phyloP scores from a whole-genome alignment of 352 stramenopile species.

The Phytophthora pisi region DNA sequence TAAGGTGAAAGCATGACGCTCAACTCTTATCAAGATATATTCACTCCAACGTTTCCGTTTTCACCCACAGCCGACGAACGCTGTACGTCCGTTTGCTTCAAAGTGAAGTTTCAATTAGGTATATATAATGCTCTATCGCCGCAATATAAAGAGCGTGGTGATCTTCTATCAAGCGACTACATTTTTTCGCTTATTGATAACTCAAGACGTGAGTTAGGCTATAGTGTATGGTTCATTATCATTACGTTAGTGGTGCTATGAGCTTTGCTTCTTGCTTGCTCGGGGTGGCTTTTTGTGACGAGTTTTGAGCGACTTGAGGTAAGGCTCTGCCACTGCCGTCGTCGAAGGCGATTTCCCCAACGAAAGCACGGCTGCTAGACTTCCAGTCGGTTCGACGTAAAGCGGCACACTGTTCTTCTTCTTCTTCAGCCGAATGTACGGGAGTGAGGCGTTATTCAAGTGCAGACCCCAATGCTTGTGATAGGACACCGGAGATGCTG shows the following conservation, averaged over 20 bases:
- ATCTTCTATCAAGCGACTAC: background rate
- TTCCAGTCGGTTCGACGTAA: conserved; percentile 29
- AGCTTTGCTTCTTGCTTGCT: conserved; percentile 3
- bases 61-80: conserved; percentile 18
- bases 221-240: background rate
- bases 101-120: conserved; percentile 27
- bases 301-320: conserved; percentile 82
- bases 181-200: background rate
- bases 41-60: conserved; percentile 24
- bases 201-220: background rate
- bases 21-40: conserved; percentile 11
- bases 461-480: conserved; percentile 62
- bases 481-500: conserved; percentile 21
- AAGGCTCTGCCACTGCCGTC: conserved; percentile 49
- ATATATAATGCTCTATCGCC: conserved; percentile 16
- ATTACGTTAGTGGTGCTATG: conserved; percentile 1
- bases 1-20: conserved; percentile 21
- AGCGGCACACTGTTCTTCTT: conserved; percentile 49
- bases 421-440: conserved; percentile 78
- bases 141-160: conserved; percentile 20
- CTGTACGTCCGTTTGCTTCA: conserved; percentile 25
- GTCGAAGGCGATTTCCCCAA: conserved; percentile 10
- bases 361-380: conserved; percentile 13
- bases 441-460: conserved; percentile 60
- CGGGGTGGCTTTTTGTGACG: conserved; percentile 35